phyloP scores from a whole-genome alignment of 805 yeast species.

The Kuraishia ogatae region DNA sequence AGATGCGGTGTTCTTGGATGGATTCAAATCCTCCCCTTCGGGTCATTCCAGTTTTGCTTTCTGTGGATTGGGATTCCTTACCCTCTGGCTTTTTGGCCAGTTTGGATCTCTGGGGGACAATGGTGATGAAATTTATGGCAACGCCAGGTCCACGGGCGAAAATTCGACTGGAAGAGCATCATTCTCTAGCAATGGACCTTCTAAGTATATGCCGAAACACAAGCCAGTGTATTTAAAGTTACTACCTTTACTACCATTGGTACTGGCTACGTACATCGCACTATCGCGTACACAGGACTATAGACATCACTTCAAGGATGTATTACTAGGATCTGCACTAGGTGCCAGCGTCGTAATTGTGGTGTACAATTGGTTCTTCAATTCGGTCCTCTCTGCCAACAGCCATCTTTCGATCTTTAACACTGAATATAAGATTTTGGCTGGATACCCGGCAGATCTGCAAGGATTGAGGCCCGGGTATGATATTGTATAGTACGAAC shows the following conservation, averaged over 20 bases:
- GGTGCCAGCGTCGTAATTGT: slow-evolving; percentile 46
- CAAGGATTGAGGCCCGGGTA: not conserved
- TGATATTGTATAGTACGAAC: not conserved
- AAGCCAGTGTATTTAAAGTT: slow-evolving; percentile 9
- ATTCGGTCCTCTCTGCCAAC: not conserved
- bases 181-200: slow-evolving; percentile 24
- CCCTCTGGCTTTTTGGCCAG: slow-evolving; percentile 66
- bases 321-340: slow-evolving; percentile 52
- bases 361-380: slow-evolving; percentile 17
- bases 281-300: slow-evolving; percentile 84
- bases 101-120: slow-evolving; percentile 39
- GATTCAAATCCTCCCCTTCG: slow-evolving; percentile 76
- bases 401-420: not conserved
- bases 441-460: not conserved
- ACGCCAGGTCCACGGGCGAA: not conserved
- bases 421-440: slow-evolving; percentile 1
- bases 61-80: slow-evolving; percentile 54
- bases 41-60: slow-evolving; percentile 73
- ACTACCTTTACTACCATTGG: slow-evolving; percentile 42
- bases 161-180: slow-evolving; percentile 35
- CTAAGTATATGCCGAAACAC: not conserved
- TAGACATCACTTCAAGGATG: slow-evolving; percentile 87
- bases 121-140: slow-evolving; percentile 39
- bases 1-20: slow-evolving; percentile 49
- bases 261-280: slow-evolving; percentile 73